A percentile compares a stretch with the other conserved stretches of the same genome.
These are phyloP conservation scores for Lachancea mirantina DNA, from an alignment of 805 yeast genomes.

Conservation along the genomic window DNA sequence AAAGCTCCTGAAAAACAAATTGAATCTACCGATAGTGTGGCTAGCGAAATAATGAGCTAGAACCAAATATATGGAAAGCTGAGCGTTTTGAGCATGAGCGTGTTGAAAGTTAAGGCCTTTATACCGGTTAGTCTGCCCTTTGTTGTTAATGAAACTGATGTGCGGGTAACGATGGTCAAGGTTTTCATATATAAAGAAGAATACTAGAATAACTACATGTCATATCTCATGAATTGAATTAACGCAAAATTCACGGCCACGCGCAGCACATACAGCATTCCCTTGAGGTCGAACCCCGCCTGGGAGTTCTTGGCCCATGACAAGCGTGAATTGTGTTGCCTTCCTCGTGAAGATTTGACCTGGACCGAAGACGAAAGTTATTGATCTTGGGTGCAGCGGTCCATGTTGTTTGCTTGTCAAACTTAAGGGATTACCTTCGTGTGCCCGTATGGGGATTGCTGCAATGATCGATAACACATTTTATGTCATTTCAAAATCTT, in stretches of 20 bases:
- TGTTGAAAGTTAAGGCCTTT: too few species aligned
- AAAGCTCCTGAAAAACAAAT: too few species aligned
- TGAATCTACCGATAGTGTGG: too few species aligned
- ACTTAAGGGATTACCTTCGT: conserved; percentile 68
- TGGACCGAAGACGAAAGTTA: conserved; percentile 56
- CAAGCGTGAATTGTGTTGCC: conserved; percentile 45
- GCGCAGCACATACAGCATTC: conserved; percentile 52
- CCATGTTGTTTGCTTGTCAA: conserved; percentile 42
- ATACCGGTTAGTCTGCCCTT: too few species aligned
- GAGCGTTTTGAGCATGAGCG: too few species aligned
- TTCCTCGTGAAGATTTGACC: conserved; percentile 23
- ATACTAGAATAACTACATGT: neutral
- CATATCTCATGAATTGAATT: conserved; percentile 18
- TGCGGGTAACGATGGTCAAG: conserved; percentile 10
- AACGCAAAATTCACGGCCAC: conserved; percentile 67
- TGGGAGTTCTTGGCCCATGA: conserved; percentile 66
- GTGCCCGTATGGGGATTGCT: conserved; percentile 65
- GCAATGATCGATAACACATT: conserved; percentile 42
- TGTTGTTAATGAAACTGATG: neutral
- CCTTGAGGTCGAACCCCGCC: conserved; percentile 61
- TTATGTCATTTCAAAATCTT: conserved; percentile 12
- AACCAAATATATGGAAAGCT: too few species aligned
- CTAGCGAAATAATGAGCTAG: too few species aligned
- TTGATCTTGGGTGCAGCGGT: conserved; percentile 71
- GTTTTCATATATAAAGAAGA: conserved; percentile 2